These are phyloP conservation scores for Stemphylium beticola DNA, from an alignment of 2,329 filamentous ascomycete species.

Conservation along the genomic window DNA sequence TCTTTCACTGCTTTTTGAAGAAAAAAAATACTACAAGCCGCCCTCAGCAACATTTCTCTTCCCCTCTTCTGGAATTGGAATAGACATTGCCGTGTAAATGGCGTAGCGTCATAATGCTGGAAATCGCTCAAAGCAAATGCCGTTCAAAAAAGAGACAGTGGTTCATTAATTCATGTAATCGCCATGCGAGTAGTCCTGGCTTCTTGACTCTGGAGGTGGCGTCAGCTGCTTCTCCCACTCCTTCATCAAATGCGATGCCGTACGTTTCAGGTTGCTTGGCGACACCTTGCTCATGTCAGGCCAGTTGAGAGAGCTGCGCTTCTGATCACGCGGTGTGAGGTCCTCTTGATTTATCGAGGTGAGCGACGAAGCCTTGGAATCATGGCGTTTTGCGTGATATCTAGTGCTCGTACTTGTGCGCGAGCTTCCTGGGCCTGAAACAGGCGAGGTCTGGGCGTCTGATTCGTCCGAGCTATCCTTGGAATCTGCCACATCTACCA, in stretches of 20 bases:
- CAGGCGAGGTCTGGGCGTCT: conserved; percentile 56
- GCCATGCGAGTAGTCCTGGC: conserved; percentile 39
- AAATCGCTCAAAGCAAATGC: conserved; percentile 11
- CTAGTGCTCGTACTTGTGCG: conserved; percentile 62
- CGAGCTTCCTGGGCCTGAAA: conserved; percentile 53
- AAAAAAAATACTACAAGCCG: conserved; percentile 20
- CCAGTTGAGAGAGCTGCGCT: conserved; percentile 62
- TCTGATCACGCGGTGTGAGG: conserved; percentile 31
- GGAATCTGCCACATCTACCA: conserved; percentile 46
- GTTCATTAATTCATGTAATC: conserved; percentile 38
- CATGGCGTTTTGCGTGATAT: conserved; percentile 52
- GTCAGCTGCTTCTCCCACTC: conserved; percentile 87
- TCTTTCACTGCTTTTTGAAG: too few relatives aligned
- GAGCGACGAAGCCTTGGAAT: conserved; percentile 47
- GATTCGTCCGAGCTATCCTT: conserved; percentile 56
- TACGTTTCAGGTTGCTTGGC: conserved; percentile 78
- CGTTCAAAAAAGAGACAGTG: background rate
- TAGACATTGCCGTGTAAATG: conserved; percentile 35
- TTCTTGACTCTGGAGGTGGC: conserved; percentile 50
- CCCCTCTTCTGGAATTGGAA: conserved; percentile 24
- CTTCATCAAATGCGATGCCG: conserved; percentile 83
- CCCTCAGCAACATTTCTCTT: conserved; percentile 11
- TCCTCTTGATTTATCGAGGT: conserved; percentile 31
- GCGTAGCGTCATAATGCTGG: conserved; percentile 40
- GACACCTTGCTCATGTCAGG: conserved; percentile 73